These are phyloP conservation scores for Populus simonii DNA, from an alignment of 345 rosid genomes.

Conservation along the genomic window DNA sequence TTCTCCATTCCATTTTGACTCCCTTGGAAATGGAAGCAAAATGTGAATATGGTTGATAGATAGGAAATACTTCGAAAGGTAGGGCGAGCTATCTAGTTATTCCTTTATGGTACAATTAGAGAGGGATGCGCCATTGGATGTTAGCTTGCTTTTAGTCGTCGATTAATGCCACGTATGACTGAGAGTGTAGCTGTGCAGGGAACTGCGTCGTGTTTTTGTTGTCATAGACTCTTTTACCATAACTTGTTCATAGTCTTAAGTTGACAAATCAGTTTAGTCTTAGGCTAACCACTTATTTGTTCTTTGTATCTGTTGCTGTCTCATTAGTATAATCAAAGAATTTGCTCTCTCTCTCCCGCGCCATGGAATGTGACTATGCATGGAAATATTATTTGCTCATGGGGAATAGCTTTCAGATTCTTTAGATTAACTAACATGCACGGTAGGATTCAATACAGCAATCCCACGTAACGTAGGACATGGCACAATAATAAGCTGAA, in stretches of 20 bases:
- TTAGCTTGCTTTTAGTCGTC: background rate
- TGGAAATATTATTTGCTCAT: no score
- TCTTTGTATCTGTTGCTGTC: background rate
- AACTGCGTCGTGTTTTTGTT: background rate
- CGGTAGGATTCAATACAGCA: background rate
- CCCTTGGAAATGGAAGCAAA: background rate
- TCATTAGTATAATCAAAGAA: background rate
- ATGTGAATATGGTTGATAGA: conserved; percentile 18
- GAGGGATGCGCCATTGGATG: background rate
- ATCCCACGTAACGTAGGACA: no score
- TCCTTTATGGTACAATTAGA: background rate
- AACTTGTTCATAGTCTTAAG: conserved; percentile 9
- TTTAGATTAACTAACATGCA: background rate
- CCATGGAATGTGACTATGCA: no score
- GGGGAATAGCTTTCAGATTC: no score
- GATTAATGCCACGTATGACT: background rate
- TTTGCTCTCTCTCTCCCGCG: background rate
- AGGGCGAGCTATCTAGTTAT: background rate
- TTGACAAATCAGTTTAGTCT: background rate
- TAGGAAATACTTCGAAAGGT: conserved; percentile 4
- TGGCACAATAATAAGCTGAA: no score
- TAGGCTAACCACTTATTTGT: conserved; percentile 17
- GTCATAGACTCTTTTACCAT: conserved; percentile 9
- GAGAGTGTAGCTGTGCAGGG: background rate
- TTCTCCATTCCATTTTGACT: background rate